Evolutionary conservation across 2,329 filamentous ascomycete genomes (phyloP), one percentile per base, ranked within the genome.

Genomic region (Exophiala viscosa): DNA sequence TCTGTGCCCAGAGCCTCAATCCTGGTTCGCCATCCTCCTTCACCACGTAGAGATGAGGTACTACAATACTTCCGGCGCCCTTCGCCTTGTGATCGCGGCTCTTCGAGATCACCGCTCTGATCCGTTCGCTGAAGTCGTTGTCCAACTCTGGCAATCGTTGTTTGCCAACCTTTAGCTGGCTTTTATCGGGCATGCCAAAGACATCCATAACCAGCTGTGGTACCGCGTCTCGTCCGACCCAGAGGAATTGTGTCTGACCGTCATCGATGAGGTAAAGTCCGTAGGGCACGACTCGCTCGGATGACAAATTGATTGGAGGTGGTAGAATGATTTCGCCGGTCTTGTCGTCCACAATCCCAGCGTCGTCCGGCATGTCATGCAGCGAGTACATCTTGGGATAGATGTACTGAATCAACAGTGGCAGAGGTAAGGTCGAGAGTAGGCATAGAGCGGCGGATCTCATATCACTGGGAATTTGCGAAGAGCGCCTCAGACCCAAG

Each of bases 231-330:
- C 91, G 85, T 11, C 93, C 93, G 15, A 97, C 81, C 93, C 93
- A 99, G 43, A 99, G 74, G 79, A 99, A 99, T 69, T 99, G 93
- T 5, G 90, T 96, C 71, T 96, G 92, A 2, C 91, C 91, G 66
- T 99, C 93, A 64, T 99, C 93, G 64, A 99, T 93, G 52, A 99
- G 81, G 71, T 99, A 99, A 14, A 99, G 76, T 23, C 93, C 93
- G 66, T 95, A 96, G 0, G 90, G 82, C 3, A 90, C 88, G 45
- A 99, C 81, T 42, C 87, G 83, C 69, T 92, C 90, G 1, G 91
- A 96, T 2, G 90, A 90, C 52, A 97, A 79, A 69, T 96, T 96
- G 65, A 89, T 64, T 0, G 88, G 79, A 3, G 88, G 89, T 18
- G 93, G 93, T 49, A 99, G 83, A 45, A 89, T 80, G 59, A 95